These are phyloP conservation scores for Tolypocladium endophyticum DNA, from an alignment of 2,329 filamentous ascomycete species.

Conservation along the genomic window DNA sequence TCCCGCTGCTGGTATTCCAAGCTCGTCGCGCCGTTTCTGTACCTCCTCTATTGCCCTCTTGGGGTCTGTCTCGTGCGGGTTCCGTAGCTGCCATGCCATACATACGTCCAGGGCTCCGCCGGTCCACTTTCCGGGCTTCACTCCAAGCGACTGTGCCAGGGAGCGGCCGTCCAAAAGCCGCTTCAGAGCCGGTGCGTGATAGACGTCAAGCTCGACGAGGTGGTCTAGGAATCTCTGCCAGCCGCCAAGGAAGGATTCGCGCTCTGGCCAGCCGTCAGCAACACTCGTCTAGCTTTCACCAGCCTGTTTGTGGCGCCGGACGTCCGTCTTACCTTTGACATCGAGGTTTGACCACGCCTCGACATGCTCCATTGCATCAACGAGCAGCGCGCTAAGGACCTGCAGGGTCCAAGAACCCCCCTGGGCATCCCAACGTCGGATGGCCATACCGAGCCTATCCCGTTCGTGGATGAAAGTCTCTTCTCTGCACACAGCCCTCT, in stretches of 20 bases:
- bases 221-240: conserved; percentile 49
- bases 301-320: not conserved
- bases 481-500: conserved; percentile 39
- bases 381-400: conserved; percentile 55
- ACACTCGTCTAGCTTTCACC: not conserved
- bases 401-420: conserved; percentile 60
- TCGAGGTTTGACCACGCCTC: conserved; percentile 16
- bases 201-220: conserved; percentile 40
- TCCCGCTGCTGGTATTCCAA: conserved; percentile 27
- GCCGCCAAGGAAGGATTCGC: conserved; percentile 31
- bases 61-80: conserved; percentile 56
- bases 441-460: conserved; percentile 62
- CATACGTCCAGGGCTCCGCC: conserved; percentile 66
- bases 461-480: conserved; percentile 38
- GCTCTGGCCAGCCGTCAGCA: conserved; percentile 18
- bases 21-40: conserved; percentile 34
- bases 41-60: conserved; percentile 51
- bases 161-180: conserved; percentile 65
- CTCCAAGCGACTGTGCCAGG: conserved; percentile 56
- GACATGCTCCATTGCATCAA: conserved; percentile 42
- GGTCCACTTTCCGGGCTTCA: conserved; percentile 79
- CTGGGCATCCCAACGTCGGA: conserved; percentile 57
- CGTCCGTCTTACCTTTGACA: not conserved
- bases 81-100: conserved; percentile 78
- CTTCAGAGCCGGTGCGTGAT: conserved; percentile 47